Evolutionary conservation across 2,329 filamentous ascomycete species (phyloP), one percentile per base, ranked within the genome.

Genomic region (Cladosporium sp.): DNA sequence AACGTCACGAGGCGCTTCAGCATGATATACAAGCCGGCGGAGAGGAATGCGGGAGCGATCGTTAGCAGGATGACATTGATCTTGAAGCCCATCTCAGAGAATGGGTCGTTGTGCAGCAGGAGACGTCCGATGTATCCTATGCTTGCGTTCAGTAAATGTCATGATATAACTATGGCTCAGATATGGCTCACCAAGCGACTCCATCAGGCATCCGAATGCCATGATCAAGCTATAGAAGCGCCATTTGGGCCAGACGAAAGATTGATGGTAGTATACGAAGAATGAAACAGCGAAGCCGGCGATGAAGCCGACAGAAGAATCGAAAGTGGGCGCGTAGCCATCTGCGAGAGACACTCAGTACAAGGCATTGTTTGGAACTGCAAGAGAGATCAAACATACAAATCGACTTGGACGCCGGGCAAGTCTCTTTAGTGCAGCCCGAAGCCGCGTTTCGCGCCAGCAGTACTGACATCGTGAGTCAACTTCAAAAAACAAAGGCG

Each of bases 1-100:
- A 75, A 76, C 1, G 79, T 59, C 43, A 79, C 75, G 5, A 80
- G 71, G 65, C 79, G 78, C 66, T 80, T 80, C 26, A 81, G 74
- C 0, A 77, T 79, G 36, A 82, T 76, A 56, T 81, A 83, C 43
- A 83, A 79, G 13, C 78, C 79, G 3, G 80, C 81, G 2, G 80
- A 77, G 16, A 80, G 74, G 48, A 83, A 78, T 1, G 80, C 80
- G 0, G 81, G 81, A 0, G 75, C 79, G 23, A 83, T 75, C 5
- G 81, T 77, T 0, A 83, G 74, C 10, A 76, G 75, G 56, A 81
- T 78, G 8, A 82, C 78, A 49, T 78, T 78, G 25, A 82, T 74
- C 64, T 81, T 78, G 68, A 81, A 79, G 5, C 77, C 77, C 25
- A 74, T 71, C 62, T 80, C 75, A 16, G 75, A 76, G 75, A 78